Conservation (phyloP, 352 stramenopile genomes). For the Phytophthora megakarya region DNA sequence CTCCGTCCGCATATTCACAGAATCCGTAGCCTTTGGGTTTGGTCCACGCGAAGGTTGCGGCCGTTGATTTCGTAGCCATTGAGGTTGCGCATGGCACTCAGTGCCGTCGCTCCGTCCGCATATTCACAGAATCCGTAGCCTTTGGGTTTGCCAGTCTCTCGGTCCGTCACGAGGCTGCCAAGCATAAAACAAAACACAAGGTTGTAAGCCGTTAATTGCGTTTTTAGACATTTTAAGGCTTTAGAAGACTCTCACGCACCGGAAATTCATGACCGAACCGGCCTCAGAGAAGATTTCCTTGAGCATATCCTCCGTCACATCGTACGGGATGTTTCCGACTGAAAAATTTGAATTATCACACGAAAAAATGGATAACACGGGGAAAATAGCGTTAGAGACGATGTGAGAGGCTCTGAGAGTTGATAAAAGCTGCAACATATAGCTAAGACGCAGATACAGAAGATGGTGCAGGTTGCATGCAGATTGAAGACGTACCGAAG, state of each 20-base stretch:
- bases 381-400: conserved; percentile 14
- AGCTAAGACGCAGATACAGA: conserved; percentile 9
- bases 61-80: conserved; percentile 88
- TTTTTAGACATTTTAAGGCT: conserved; percentile 1
- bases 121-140: conserved; percentile 90
- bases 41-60: conserved; percentile 82
- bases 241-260: conserved; percentile 38
- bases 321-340: conserved; percentile 91
- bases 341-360: conserved; percentile 20
- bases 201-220: neutral
- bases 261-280: conserved; percentile 84
- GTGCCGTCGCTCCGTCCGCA: conserved; percentile 76
- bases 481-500: conserved; percentile 60
- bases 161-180: conserved; percentile 77
- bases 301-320: conserved; percentile 88
- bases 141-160: conserved; percentile 85
- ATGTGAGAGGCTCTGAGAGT: neutral
- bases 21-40: too few relatives aligned
- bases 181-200: conserved; percentile 9
- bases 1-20: conserved; percentile 84
- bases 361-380: conserved; percentile 10
- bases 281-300: conserved; percentile 89
- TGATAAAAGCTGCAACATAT: neutral
- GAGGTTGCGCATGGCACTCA: conserved; percentile 87
- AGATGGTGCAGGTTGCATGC: neutral